Evolutionary conservation across 176 grass and related monocot genomes (phyloP).

Genomic region (Carex myosuroides): DNA sequence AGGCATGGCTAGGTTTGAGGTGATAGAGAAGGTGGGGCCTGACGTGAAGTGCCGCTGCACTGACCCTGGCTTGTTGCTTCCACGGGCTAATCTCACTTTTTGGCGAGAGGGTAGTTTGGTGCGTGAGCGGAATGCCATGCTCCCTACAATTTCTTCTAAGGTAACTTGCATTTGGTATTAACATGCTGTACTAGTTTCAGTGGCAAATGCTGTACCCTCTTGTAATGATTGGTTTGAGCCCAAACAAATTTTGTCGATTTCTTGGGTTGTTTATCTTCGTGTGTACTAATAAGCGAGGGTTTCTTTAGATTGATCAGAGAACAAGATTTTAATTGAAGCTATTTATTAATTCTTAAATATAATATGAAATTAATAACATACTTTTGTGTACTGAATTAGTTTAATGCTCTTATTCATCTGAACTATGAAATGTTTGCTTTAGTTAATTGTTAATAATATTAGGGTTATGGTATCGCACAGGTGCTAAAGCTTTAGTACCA

Average conservation of each 20-base stretch:
- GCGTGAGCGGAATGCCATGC: conserved; percentile 87
- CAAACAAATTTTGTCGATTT: neutral
- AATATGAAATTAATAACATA: neutral
- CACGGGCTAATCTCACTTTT: conserved; percentile 93
- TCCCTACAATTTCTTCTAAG: conserved; percentile 99
- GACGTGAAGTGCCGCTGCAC: conserved; percentile 91
- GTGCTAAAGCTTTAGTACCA: neutral
- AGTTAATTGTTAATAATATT: neutral
- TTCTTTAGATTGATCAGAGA: neutral
- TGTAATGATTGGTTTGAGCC: neutral
- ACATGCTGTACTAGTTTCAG: neutral
- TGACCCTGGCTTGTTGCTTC: conserved; percentile 84
- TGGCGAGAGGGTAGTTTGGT: conserved; percentile 86
- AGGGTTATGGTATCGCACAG: neutral
- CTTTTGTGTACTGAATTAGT: neutral
- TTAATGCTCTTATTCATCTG: neutral
- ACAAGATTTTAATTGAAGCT: neutral
- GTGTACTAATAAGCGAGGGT: neutral
- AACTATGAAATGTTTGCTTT: neutral
- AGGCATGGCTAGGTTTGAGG: conserved; percentile 95
- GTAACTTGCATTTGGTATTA: conserved; percentile 24
- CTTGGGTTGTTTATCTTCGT: neutral
- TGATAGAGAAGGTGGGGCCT: conserved; percentile 83
- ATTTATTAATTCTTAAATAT: neutral
- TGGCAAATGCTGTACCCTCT: neutral